Evolutionary conservation across 1,284 basidiomycete species (phyloP).

Genomic region (Puccinia coronata): DNA sequence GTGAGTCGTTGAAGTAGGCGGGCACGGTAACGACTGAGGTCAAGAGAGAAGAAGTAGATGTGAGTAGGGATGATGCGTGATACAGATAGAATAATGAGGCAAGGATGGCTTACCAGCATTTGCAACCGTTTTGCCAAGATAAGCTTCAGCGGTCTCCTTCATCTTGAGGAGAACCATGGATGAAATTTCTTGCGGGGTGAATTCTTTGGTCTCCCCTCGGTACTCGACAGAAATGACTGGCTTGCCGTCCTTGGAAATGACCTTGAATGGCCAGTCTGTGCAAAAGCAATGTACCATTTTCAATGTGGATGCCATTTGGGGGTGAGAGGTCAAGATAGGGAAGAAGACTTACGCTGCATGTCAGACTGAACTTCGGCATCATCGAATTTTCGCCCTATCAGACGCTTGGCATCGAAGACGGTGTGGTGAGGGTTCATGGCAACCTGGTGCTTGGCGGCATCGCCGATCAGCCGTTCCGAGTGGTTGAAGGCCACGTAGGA

Average conservation of each 20-base stretch:
- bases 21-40: slow-evolving; percentile 65
- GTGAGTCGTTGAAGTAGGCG: slow-evolving; percentile 97
- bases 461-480: slow-evolving; percentile 88
- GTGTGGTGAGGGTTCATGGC: slow-evolving; percentile 65
- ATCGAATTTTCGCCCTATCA: slow-evolving; percentile 80
- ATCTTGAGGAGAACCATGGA: slow-evolving; percentile 97
- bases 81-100: slow-evolving; percentile 32
- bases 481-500: slow-evolving; percentile 92
- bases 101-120: slow-evolving; percentile 72
- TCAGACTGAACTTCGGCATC: slow-evolving; percentile 91
- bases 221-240: slow-evolving; percentile 79
- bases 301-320: no score
- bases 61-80: not conserved
- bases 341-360: slow-evolving; percentile 67
- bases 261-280: slow-evolving; percentile 73
- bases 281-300: no score
- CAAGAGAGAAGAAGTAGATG: slow-evolving; percentile 14
- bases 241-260: slow-evolving; percentile 75
- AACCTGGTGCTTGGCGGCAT: slow-evolving; percentile 94
- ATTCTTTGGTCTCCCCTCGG: slow-evolving; percentile 56
- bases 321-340: not conserved
- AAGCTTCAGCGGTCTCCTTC: slow-evolving; percentile 97
- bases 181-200: slow-evolving; percentile 89
- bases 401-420: slow-evolving; percentile 84
- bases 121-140: slow-evolving; percentile 81